These are phyloP conservation scores for Gastrolobium villosum DNA, from an alignment of 306 rosid genomes.

Conservation along the genomic window DNA sequence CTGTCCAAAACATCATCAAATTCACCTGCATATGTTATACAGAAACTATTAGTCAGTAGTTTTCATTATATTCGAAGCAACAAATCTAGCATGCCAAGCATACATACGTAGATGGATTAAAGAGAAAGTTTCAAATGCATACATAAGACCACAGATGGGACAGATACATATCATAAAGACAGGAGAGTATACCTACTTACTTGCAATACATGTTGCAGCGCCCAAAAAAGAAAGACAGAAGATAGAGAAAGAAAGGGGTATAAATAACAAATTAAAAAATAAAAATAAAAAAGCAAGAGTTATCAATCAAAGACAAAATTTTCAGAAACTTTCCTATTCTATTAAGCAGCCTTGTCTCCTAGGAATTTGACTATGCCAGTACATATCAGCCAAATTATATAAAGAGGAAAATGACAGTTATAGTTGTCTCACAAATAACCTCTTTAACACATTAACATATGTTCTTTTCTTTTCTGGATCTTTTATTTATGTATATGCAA, in stretches of 20 bases:
- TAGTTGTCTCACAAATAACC: not conserved
- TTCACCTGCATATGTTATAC: conserved; percentile 73
- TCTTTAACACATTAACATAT: not conserved
- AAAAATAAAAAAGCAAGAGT: too few relatives aligned
- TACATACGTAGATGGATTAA: conserved; percentile 2
- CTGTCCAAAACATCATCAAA: conserved; percentile 86
- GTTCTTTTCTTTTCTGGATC: not conserved
- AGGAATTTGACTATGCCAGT: not conserved
- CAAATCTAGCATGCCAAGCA: conserved; percentile 7
- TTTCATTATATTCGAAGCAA: conserved; percentile 28
- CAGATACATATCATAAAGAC: not conserved
- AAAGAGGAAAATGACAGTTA: not conserved
- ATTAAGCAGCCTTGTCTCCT: too few relatives aligned
- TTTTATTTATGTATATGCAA: not conserved
- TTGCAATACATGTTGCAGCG: conserved; percentile 21
- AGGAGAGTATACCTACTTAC: not conserved
- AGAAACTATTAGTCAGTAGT: conserved; percentile 29
- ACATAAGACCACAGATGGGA: conserved; percentile 10
- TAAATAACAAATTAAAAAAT: not conserved
- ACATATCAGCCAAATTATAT: not conserved
- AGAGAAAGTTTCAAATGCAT: not conserved
- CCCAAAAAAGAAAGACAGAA: not conserved
- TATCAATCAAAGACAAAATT: too few relatives aligned
- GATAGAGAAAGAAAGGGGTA: not conserved
- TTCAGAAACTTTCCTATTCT: too few relatives aligned